A percentile compares a stretch with the other conserved stretches of the same genome.
phyloP scores from a whole-genome alignment of 2,329 filamentous ascomycete genomes.

The Coniella vitis region DNA sequence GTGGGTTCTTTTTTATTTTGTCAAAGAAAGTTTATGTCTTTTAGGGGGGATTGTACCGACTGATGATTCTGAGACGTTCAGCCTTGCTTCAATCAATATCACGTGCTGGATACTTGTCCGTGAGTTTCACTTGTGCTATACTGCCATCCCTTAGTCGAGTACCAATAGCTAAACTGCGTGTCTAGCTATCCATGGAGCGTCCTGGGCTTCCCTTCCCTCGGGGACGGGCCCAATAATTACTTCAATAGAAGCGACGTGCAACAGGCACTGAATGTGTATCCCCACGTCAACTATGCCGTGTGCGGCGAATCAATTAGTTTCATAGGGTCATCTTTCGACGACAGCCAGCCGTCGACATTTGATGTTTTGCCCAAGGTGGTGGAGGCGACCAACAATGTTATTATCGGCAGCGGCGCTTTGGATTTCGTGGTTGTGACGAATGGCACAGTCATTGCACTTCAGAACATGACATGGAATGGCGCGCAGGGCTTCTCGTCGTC shows the following conservation, averaged over 20 bases:
- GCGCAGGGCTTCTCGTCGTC: constrained; percentile 53
- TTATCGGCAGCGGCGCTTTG: constrained; percentile 10
- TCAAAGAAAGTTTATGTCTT: too few species aligned
- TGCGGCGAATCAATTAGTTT: not conserved
- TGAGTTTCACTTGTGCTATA: too few species aligned
- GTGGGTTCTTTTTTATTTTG: too few species aligned
- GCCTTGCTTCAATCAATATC: constrained; percentile 59
- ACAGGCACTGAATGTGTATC: constrained; percentile 6
- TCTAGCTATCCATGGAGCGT: constrained; percentile 24
- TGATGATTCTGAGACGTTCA: too few species aligned
- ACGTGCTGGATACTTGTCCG: constrained; percentile 48
- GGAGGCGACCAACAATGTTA: constrained; percentile 11
- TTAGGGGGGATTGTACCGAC: too few species aligned
- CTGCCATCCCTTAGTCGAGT: too few species aligned
- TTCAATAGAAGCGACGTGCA: constrained; percentile 17
- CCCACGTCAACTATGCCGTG: constrained; percentile 7
- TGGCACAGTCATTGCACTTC: constrained; percentile 56
- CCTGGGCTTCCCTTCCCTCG: constrained; percentile 15
- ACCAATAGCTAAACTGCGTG: too few species aligned
- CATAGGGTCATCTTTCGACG: not conserved
- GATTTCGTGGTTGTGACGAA: constrained; percentile 56
- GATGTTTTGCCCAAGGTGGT: constrained; percentile 6
- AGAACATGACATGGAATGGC: constrained; percentile 68
- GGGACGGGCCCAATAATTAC: constrained; percentile 13
- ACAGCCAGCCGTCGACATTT: not conserved